Percentiles rank a stretch among this genome's conserved stretches.
Evolutionary conservation across 164 flowering plant genomes (phyloP).

Genomic region (Vitis vinifera): DNA sequence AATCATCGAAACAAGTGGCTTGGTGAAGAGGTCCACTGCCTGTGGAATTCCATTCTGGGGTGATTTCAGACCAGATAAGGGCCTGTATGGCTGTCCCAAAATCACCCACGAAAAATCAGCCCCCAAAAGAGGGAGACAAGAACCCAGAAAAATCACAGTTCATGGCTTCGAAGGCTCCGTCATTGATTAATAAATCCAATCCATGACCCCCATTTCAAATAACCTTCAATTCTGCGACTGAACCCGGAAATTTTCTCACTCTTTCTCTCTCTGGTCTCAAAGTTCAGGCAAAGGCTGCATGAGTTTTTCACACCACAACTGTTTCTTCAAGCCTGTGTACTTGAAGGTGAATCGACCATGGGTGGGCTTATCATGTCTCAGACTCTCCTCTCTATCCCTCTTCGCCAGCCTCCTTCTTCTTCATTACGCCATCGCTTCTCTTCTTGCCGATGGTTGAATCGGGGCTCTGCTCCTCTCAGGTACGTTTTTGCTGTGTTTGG

Average conservation of each 20-base stretch:
- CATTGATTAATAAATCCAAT: not conserved
- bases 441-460: constrained; percentile 44
- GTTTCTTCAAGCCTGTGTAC: constrained; percentile 19
- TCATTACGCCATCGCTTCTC: constrained; percentile 32
- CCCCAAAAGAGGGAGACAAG: too few species aligned
- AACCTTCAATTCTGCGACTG: not conserved
- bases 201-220: not conserved
- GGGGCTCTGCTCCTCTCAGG: constrained; percentile 12
- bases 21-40: too few species aligned
- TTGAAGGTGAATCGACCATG: constrained; percentile 20
- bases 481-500: not conserved
- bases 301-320: constrained; percentile 10
- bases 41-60: too few species aligned
- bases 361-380: constrained; percentile 1
- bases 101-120: too few species aligned
- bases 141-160: not conserved
- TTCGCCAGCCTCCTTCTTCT: constrained; percentile 13
- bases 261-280: not conserved
- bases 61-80: too few species aligned
- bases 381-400: constrained; percentile 1
- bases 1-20: too few species aligned
- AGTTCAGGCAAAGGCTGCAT: constrained; percentile 20
- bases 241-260: not conserved
- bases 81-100: too few species aligned
- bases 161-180: not conserved